Base-by-base conservation (phyloP, 2,329 filamentous ascomycete species). In the Myriangium duriaei region DNA sequence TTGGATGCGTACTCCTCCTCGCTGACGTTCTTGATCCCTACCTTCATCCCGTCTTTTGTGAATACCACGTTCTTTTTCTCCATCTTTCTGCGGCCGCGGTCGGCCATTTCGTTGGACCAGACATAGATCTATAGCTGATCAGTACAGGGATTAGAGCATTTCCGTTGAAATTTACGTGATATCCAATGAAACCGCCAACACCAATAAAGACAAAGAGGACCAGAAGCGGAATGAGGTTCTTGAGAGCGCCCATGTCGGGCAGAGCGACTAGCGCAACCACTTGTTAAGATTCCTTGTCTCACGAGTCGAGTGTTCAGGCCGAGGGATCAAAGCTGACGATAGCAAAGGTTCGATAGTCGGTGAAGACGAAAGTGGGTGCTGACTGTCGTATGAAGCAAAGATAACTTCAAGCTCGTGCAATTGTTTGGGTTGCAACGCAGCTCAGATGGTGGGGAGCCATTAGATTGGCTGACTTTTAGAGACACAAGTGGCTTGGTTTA, bases 11-110 rank as follows among this genome's bases (percentile, higher is more conserved):
- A 83, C 33, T 71, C 72, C 61, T 86, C 81, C 38, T 72, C 69
- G 47, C 70, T 68, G 34, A 80, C 59, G 43, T 83, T 68, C 60
- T 78, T 80, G 44, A 87, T 71, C 34, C 76, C 76, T 31, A 87
- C 79, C 43, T 69, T 70, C 50, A 73, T 43, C 39, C 81, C 81
- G 40, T 85, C 81, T 55, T 81, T 83, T 28, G 76, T 79, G 58
- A 85, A 81, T 29, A 75, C 66, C 40, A 87, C 72, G 55, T 86
- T 80, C 63, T 80, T 81, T 62, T 74, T 74, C 56, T 78, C 75
- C 72, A 86, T 81, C 52, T 74, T 74, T 58, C 79, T 68, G 34
- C 70, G 72, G 32, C 80, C 79, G 42, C 72, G 68, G 42, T 73
- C 65, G 43, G 73, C 70, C 49, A 87, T 76, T 56, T 81, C 70